Conservation (phyloP, 192 early-diverging fungal genomes). For the Mortierella antarctica region DNA sequence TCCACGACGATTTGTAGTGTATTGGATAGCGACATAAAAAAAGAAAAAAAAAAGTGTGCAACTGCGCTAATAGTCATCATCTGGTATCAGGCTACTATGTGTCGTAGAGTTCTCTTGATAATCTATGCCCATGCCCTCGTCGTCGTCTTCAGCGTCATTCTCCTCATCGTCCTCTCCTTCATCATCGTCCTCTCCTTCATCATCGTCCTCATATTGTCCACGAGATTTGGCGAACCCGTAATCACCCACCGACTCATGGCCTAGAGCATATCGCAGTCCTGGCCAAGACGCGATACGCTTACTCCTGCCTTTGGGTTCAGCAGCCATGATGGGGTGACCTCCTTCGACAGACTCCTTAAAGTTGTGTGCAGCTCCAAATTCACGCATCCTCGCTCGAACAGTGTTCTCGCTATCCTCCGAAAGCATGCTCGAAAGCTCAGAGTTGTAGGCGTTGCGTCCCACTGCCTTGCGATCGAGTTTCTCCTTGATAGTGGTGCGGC, state of each 20-base stretch:
- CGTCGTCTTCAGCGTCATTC: background rate
- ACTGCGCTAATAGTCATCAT: no score
- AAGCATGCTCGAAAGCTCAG: background rate
- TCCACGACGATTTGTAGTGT: conserved; percentile 60
- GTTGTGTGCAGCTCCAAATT: conserved; percentile 19
- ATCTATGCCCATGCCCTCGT: background rate
- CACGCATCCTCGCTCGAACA: conserved; percentile 30
- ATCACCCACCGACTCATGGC: conserved; percentile 29
- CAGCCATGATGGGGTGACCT: background rate
- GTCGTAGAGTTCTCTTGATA: no score
- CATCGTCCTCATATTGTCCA: conserved; percentile 10
- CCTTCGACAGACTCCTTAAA: background rate
- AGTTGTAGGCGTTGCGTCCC: conserved; percentile 5
- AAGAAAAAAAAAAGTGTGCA: background rate
- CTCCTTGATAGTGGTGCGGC: conserved; percentile 36
- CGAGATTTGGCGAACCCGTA: conserved; percentile 3
- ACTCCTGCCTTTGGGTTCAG: conserved; percentile 4
- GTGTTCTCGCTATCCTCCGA: conserved; percentile 53
- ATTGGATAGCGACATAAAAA: background rate
- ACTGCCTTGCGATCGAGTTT: conserved; percentile 30
- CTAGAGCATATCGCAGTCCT: conserved; percentile 26
- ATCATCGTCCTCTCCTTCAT: conserved; percentile 7
- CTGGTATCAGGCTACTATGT: no score
- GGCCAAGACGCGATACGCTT: conserved; percentile 37
- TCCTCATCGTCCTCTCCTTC: background rate